Evolutionary conservation across 306 rosid genomes (phyloP), one percentile per base, ranked within the genome.

Genomic region (Quercus wislizeni): DNA sequence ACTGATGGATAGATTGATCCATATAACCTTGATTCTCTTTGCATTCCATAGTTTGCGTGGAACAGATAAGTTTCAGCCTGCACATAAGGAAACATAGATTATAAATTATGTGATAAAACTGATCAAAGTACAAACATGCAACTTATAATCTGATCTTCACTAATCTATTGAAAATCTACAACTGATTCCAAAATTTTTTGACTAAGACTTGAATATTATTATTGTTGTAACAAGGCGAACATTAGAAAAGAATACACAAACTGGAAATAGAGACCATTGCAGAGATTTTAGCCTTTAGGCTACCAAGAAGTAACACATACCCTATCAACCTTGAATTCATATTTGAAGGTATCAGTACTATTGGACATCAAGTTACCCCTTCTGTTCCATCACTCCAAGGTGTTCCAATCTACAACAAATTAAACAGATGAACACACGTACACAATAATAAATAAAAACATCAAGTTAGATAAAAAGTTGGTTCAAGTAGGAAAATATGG

Each of bases 381-480:
- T 92, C 95, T 27, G 97, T 88, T 87, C 98, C 97, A 86, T 94
- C 98, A 74, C 82, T 86, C 98, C 98, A 92, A 15, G 98, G 98
- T 69, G 97, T 85, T 84, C 95, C 97, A 77, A 86, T 90, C 97
- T 92, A 79, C 59, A 38, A 79, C 6, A 61, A 0, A 71, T 6
- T 5, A 9, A 20, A 62, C 25, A 58, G 35, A 67, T 7, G 69
- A 78, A 76, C 35, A 55, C 2, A 55, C 56, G 63, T 23, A 71
- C 6, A n/a, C n/a, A 7, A 12, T 55, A 5, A 59, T 15, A 67
- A 12, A 33, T 5, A 33, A 33, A 33, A 33, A 33, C 7, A 33
- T 33, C 38, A 33, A 33, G 5, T 33, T 15, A 49, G 12, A 30
- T 19, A 35, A 13, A 17, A 1, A 5, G 38, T 3, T 38, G 15